These are phyloP conservation scores for Botrytis byssoidea DNA, from an alignment of 2,329 filamentous ascomycete genomes.

Conservation along the genomic window DNA sequence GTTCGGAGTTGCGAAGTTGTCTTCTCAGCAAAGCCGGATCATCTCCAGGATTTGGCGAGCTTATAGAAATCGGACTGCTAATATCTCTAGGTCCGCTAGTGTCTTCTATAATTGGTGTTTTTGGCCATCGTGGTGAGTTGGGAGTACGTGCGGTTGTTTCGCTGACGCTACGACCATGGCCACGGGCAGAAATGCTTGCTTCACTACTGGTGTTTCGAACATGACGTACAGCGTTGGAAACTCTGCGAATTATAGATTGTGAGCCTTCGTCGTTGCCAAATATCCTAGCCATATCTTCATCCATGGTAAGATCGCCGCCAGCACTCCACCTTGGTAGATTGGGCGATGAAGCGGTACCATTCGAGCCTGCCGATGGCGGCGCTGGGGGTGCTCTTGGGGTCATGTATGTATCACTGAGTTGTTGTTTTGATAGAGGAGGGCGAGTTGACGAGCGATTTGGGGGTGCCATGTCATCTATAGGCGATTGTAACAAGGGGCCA, in stretches of 20 bases:
- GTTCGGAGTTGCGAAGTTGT: constrained; percentile 77
- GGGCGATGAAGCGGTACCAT: constrained; percentile 51
- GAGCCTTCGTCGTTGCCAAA: constrained; percentile 72
- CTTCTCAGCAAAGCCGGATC: constrained; percentile 67
- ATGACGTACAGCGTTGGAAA: constrained; percentile 92
- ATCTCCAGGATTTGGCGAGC: constrained; percentile 56
- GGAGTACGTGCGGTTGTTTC: constrained; percentile 65
- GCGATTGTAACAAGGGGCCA: constrained; percentile 32
- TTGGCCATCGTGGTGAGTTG: constrained; percentile 65
- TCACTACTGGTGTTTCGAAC: constrained; percentile 78
- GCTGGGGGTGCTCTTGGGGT: constrained; percentile 39
- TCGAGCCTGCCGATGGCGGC: constrained; percentile 41
- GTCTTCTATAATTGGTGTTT: constrained; percentile 62
- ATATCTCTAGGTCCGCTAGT: constrained; percentile 56
- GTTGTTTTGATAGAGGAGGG: constrained; percentile 45
- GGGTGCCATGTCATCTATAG: constrained; percentile 32
- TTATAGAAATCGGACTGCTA: constrained; percentile 68
- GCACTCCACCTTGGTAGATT: constrained; percentile 72
- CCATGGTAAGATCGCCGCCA: constrained; percentile 87
- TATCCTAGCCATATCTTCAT: constrained; percentile 92
- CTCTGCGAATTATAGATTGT: constrained; percentile 78
- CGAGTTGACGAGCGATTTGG: constrained; percentile 37
- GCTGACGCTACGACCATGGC: constrained; percentile 62
- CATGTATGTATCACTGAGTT: constrained; percentile 40
- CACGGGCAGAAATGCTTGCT: constrained; percentile 46